Conservation (phyloP, 768 basidiomycete genomes). For the Coprinellus micaceus region DNA sequence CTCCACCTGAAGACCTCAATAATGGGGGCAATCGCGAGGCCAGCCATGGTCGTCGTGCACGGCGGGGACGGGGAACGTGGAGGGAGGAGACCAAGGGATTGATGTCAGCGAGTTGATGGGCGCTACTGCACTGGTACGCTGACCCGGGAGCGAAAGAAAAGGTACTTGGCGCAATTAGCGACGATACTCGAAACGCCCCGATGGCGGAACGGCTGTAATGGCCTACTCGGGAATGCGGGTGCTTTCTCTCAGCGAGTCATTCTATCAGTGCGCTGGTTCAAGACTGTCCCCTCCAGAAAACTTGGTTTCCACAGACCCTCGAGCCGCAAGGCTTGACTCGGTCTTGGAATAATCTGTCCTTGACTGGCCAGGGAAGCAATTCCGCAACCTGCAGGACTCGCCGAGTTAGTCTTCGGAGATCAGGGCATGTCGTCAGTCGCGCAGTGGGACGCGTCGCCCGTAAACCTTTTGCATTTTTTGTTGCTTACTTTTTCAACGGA, state of each 20-base stretch:
- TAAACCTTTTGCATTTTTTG: slow-evolving; percentile 61
- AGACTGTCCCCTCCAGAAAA: slow-evolving; percentile 94
- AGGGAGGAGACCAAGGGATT: background rate
- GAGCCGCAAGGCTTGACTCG: slow-evolving; percentile 57
- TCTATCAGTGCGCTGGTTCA: slow-evolving; percentile 85
- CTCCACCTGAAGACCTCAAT: slow-evolving; percentile 49
- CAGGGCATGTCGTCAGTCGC: slow-evolving; percentile 84
- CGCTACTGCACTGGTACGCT: background rate
- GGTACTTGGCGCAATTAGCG: background rate
- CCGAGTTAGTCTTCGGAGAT: slow-evolving; percentile 94
- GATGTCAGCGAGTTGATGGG: background rate
- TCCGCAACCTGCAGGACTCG: slow-evolving; percentile 82
- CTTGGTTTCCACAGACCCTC: slow-evolving; percentile 77
- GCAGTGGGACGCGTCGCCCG: slow-evolving; percentile 69
- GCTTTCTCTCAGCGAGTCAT: slow-evolving; percentile 56
- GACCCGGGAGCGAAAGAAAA: background rate
- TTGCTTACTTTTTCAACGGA: slow-evolving; percentile 13
- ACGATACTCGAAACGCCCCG: slow-evolving; percentile 16
- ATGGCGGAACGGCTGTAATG: slow-evolving; percentile 77
- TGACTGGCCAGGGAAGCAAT: slow-evolving; percentile 90
- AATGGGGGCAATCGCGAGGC: slow-evolving; percentile 30
- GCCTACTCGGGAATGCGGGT: slow-evolving; percentile 80
- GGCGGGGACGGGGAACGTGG: background rate
- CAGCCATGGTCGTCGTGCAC: slow-evolving; percentile 2
- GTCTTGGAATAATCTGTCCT: slow-evolving; percentile 81